A percentile compares a stretch with the other conserved stretches of the same genome.
These are phyloP conservation scores for Diaporthe velutina DNA, from an alignment of 2,329 filamentous ascomycete genomes.

Conservation along the genomic window DNA sequence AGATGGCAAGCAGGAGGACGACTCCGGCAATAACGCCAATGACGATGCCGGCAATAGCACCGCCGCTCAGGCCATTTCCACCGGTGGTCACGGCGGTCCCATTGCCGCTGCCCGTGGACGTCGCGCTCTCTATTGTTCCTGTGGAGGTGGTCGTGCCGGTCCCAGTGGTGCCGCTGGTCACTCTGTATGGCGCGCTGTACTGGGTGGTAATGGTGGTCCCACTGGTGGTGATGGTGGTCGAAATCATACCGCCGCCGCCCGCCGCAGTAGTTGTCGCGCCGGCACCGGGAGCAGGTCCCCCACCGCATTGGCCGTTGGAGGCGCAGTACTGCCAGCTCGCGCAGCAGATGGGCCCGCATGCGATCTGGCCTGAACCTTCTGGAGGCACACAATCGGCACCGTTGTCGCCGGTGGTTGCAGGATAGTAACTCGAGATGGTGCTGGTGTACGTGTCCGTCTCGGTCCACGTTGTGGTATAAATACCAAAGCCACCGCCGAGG, in stretches of 20 bases:
- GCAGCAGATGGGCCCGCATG: conserved; percentile 80
- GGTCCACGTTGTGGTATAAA: conserved; percentile 71
- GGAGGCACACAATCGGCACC: conserved; percentile 63
- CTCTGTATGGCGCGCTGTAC: conserved; percentile 63
- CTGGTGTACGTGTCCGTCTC: conserved; percentile 71
- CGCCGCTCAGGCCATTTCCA: conserved; percentile 69
- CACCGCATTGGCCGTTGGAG: conserved; percentile 67
- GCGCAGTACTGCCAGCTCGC: conserved; percentile 77
- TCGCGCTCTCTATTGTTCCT: conserved; percentile 60
- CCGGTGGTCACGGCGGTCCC: conserved; percentile 52
- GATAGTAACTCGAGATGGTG: conserved; percentile 65
- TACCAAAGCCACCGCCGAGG: conserved; percentile 46
- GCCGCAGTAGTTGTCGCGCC: conserved; percentile 52
- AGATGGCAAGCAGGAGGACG: conserved; percentile 75
- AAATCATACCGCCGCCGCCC: conserved; percentile 8
- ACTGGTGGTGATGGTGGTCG: conserved; percentile 55
- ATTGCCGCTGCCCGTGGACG: conserved; percentile 54
- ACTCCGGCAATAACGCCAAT: conserved; percentile 79
- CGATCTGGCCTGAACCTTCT: conserved; percentile 64
- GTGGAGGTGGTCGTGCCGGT: conserved; percentile 65
- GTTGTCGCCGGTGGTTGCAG: conserved; percentile 59
- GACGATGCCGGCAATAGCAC: conserved; percentile 85
- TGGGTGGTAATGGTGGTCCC: conserved; percentile 65
- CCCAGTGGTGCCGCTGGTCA: conserved; percentile 65
- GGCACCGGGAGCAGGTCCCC: conserved; percentile 55